Evolutionary conservation across 805 yeast genomes (phyloP), one percentile per base, ranked within the genome.

Genomic region (Candida silvicultrix): DNA sequence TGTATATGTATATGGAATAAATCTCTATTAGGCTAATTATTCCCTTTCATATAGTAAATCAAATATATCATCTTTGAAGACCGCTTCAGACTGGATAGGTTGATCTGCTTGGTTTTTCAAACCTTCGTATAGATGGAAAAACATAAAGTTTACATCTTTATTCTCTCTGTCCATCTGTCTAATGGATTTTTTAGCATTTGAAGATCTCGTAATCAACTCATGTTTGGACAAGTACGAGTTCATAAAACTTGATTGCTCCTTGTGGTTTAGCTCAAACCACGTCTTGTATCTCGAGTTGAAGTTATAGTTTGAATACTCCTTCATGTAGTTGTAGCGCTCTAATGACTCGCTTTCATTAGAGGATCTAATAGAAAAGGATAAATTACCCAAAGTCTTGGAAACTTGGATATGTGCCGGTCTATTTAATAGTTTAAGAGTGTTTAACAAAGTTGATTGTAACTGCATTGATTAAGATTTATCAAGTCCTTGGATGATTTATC

Each of bases 91-190:
- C 37, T 45, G 21, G 9, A 20, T 15, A 5, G 31, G 28, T 15
- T 41, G 44, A 35, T 50, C 53, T 21, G 51, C 53, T 5, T 42
- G 37, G 16, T 45, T 45, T 23, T 48, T 50, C 20, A 50, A 20
- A 2, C 40, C 39, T 22, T 41, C 40, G 36, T 50, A 50, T 14
- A 50, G 35, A 19, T 41, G 42, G 14, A 44, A 45, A 38, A 50
- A 50, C 43, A 47, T 43, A 34, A 45, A 48, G 19, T 42, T 38
- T 14, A 45, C 49, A 20, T 50, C 53, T 25, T 47, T 48, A 43
- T 50, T 50, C 29, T 50, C 42, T n/a, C 41, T 40, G 29, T 48
- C 42, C 29, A 28, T 47, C 19, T 21, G 48, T 42, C 21, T 18
- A 21, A 48, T 21, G 28, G 37, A 48, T 43, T 22, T 36, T 35